These are phyloP conservation scores for Teunomyces lycoperdinae DNA, from an alignment of 805 yeast genomes.

Conservation along the genomic window DNA sequence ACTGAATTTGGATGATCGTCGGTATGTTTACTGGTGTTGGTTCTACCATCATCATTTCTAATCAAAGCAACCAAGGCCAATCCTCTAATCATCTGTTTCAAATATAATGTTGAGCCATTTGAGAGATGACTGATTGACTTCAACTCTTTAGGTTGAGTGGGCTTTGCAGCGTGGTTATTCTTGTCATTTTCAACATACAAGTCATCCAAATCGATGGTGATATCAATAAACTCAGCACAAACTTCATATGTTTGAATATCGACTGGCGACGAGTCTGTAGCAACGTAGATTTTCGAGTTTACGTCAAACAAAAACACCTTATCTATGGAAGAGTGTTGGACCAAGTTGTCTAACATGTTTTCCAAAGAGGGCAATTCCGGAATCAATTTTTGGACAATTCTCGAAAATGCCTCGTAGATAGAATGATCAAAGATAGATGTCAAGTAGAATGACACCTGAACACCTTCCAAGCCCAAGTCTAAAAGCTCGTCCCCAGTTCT, in stretches of 20 bases:
- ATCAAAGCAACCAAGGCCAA: conserved; percentile 86
- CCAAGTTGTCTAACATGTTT: conserved; percentile 81
- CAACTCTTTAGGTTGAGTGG: conserved; percentile 32
- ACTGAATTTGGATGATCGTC: neutral
- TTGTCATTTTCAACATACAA: conserved; percentile 46
- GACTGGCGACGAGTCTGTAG: conserved; percentile 94
- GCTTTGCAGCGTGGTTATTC: conserved; percentile 6
- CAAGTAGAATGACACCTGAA: conserved; percentile 83
- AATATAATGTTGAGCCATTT: conserved; percentile 78
- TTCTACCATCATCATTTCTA: conserved; percentile 52
- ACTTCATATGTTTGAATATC: conserved; percentile 95
- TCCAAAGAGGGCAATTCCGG: conserved; percentile 87
- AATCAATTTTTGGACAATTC: conserved; percentile 87
- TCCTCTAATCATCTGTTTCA: conserved; percentile 91
- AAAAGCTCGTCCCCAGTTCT: conserved; percentile 89
- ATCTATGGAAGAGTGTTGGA: conserved; percentile 86
- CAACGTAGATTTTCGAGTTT: conserved; percentile 88
- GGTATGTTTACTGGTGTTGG: conserved; percentile 5
- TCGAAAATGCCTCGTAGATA: conserved; percentile 90
- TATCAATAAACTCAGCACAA: conserved; percentile 95
- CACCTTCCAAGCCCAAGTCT: conserved; percentile 88
- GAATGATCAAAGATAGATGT: conserved; percentile 96
- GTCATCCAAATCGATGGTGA: conserved; percentile 83
- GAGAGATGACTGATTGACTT: conserved; percentile 73
- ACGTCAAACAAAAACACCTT: conserved; percentile 91